Conservation (phyloP, 805 yeast genomes). For the Saccharomycopsis amapae region DNA sequence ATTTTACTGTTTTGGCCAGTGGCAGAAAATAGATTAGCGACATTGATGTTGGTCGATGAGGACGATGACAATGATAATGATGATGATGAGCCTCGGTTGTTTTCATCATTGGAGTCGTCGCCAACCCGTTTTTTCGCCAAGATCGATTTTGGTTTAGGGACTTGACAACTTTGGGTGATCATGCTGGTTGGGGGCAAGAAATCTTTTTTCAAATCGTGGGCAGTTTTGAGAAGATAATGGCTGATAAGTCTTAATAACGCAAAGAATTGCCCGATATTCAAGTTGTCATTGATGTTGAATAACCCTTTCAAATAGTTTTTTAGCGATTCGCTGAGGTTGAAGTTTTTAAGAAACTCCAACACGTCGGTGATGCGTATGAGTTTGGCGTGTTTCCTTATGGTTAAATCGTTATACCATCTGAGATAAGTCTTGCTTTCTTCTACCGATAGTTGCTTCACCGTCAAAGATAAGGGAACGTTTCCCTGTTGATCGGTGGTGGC, state of each 20-base stretch:
- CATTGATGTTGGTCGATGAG: conserved; percentile 10
- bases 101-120: conserved; percentile 38
- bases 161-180: conserved; percentile 49
- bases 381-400: conserved; percentile 60
- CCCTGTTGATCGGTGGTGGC: neutral
- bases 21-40: too few relatives aligned
- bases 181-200: conserved; percentile 45
- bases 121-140: conserved; percentile 50
- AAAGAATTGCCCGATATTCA: conserved; percentile 87
- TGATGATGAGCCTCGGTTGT: conserved; percentile 14
- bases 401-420: conserved; percentile 87
- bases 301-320: conserved; percentile 46
- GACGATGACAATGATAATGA: neutral
- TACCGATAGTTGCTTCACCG: conserved; percentile 58
- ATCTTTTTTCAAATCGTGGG: conserved; percentile 30
- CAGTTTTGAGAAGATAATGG: conserved; percentile 45
- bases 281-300: conserved; percentile 42
- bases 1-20: conserved; percentile 34
- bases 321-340: conserved; percentile 48
- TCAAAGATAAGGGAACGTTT: conserved; percentile 53
- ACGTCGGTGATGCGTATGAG: conserved; percentile 69
- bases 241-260: conserved; percentile 76
- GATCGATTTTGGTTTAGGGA: conserved; percentile 78
- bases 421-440: conserved; percentile 82
- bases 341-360: conserved; percentile 70